Conservation (phyloP, 805 yeast genomes). For the Ogataea neopini region DNA sequence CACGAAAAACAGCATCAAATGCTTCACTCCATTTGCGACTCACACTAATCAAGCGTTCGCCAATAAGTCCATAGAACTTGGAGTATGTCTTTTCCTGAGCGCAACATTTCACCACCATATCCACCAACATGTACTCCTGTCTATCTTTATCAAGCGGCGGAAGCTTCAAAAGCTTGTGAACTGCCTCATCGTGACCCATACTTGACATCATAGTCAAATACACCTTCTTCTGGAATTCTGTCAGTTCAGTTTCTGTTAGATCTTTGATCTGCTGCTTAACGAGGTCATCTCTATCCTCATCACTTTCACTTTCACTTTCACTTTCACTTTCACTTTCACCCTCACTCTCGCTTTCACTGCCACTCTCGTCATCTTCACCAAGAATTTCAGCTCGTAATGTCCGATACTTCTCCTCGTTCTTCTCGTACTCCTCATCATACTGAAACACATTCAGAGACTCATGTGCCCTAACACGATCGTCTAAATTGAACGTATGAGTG, state of each 20-base stretch:
- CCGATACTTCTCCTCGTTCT: slow-evolving; percentile 50
- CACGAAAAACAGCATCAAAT: slow-evolving; percentile 54
- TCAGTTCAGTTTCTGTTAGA: slow-evolving; percentile 63
- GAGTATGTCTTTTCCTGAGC: slow-evolving; percentile 86
- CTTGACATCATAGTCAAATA: slow-evolving; percentile 86
- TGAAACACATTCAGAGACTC: slow-evolving; percentile 50
- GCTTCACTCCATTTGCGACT: slow-evolving; percentile 57
- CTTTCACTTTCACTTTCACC: slow-evolving; percentile 18
- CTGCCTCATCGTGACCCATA: slow-evolving; percentile 89
- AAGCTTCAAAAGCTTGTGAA: slow-evolving; percentile 73
- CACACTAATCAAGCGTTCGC: slow-evolving; percentile 59
- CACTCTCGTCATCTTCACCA: slow-evolving; percentile 34
- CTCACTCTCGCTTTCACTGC: slow-evolving; percentile 31
- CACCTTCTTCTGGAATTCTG: slow-evolving; percentile 70
- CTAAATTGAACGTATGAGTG: slow-evolving; percentile 56
- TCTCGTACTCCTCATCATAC: slow-evolving; percentile 51
- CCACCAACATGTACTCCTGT: slow-evolving; percentile 57
- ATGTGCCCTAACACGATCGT: slow-evolving; percentile 48
- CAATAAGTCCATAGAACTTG: slow-evolving; percentile 78
- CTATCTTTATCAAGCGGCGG: slow-evolving; percentile 39
- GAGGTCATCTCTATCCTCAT: slow-evolving; percentile 21
- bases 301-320: slow-evolving; percentile 29
- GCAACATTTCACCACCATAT: slow-evolving; percentile 77
- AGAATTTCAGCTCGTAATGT: slow-evolving; percentile 45
- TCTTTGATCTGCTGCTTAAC: slow-evolving; percentile 50